Base-by-base conservation (phyloP, 2,329 filamentous ascomycete genomes). In the Alternaria atra region DNA sequence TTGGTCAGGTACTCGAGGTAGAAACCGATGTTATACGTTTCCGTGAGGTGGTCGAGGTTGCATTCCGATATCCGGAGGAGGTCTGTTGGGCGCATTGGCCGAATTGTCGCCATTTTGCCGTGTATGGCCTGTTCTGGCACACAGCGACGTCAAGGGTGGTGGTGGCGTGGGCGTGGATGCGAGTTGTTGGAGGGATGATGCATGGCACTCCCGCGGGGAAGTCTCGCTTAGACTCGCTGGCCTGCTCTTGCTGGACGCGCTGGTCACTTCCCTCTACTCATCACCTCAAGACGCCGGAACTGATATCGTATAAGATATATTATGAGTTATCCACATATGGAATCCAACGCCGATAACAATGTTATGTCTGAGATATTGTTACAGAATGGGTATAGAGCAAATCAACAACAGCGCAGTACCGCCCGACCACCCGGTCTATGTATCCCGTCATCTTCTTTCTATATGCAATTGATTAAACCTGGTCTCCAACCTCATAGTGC, bases 31-130 rank as follows among this genome's bases (percentile, higher is more conserved):
- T 97, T 93, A 83, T 98, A 99, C 58, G 96, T 98, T 82, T 99
- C 95, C n/a, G 95, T 98, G 64, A 97, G 85, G 40, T 92, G 92
- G 77, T 99, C 95, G 64, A 99, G 89, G 77, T 99, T 99, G 81
- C 94, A 97, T 67, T 93, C 90, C 69, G 96, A 97, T 80, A 98
- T 90, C 69, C 90, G 90, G 80, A 97, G 89, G 64, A 98, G 85
- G 79, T 99, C 95, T 5, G 66, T 61, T 8, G 68, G 66, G 20
- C 66, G 69, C 76, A 98, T 97, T 69, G 91, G 89, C 53, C 94
- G 90, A 75, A 98, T 91, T 55, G 91, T 91, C 56, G 91, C 90
- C 93, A 96, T 96, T 25, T 25, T 64, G 23, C 4, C 43, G 37
- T 37, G 15, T 20, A n/a, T 5, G 17, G 8, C 5, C 35, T 17